Evolutionary conservation across 179 eudicot species (phyloP), one percentile per base, ranked within the genome.

Genomic region (Spinacia oleracea): DNA sequence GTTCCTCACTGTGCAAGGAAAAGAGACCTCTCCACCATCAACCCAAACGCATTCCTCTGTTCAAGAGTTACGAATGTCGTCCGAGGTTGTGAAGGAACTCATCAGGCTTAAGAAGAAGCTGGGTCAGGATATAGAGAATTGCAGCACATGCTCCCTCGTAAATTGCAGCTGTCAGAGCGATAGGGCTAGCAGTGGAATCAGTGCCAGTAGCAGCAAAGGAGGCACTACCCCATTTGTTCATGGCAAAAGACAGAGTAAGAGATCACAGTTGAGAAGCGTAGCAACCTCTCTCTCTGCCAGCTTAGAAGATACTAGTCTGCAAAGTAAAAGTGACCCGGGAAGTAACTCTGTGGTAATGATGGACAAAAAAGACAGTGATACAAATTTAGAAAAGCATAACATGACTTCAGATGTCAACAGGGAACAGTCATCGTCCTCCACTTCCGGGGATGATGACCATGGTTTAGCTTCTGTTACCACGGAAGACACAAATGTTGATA

Each of bases 121-220:
- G 75, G 91, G 91, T 40, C 85, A 89, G 73, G 86, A 81, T 81
- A 87, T 81, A 27, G 92, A 87, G 77, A 89, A 86, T 82, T 95
- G 98, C 87, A 87, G 86, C 77, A 85, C 86, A 0, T 95, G 98
- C 85, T 89, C 91, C 70, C 84, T 95, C 81, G 85, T 95, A 68
- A 95, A 95, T 79, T 95, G 98, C 77, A 95, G 98, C 85, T 95
- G 98, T 86, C 90, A 84, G 89, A 91, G 90, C 74, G 98, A 95
- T 78, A 89, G 98, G 86, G 98, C 90, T 55, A 93, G 90, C 75
- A 95, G 98, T 85, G 98, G 98, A 27, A 88, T 82, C 83, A 93
- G 93, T 86, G 98, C 98, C 62, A 95, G 98, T 83, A 93, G 98
- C 79, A 94, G 97, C 71, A 70, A 58, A 23, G 73, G 87, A 21